A percentile compares a stretch with the other conserved stretches of the same genome.
These are phyloP conservation scores for Candida labiduridarum DNA, from an alignment of 1,139 yeast genomes.

Conservation along the genomic window DNA sequence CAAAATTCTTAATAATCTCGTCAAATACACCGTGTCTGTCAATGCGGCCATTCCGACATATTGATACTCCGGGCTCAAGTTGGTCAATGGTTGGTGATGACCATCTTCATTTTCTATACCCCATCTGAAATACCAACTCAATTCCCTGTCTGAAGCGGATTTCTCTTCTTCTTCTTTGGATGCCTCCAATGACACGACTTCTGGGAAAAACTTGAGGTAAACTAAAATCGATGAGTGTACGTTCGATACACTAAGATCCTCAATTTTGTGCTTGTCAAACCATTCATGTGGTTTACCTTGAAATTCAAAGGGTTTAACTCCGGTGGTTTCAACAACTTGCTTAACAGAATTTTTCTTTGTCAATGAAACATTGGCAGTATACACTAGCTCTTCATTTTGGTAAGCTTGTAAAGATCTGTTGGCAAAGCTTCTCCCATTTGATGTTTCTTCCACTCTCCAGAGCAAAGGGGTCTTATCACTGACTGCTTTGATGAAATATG, in stretches of 20 bases:
- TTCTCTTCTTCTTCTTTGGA: conserved; percentile 27
- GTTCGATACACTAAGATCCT: conserved; percentile 20
- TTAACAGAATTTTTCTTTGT: conserved; percentile 31
- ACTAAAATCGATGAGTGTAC: conserved; percentile 20
- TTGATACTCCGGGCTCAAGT: conserved; percentile 31
- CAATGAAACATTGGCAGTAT: conserved; percentile 37
- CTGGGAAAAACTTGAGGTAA: conserved; percentile 42
- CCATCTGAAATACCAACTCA: conserved; percentile 22
- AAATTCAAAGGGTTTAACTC: conserved; percentile 34
- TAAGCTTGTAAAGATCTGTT: conserved; percentile 32
- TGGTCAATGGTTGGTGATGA: conserved; percentile 14
- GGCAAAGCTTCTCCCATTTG: conserved; percentile 37
- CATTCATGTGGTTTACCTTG: conserved; percentile 36
- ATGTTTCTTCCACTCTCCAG: conserved; percentile 33
- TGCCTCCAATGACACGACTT: conserved; percentile 29
- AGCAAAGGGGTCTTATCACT: conserved; percentile 31
- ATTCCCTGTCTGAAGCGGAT: conserved; percentile 34
- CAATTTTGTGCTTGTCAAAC: conserved; percentile 21
- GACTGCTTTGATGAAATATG: conserved; percentile 42
- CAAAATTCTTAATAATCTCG: conserved; percentile 25
- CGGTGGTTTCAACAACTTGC: conserved; percentile 17
- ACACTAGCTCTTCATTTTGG: conserved; percentile 32
- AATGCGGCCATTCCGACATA: conserved; percentile 64
- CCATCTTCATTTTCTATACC: conserved; percentile 27
- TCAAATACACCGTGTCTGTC: conserved; percentile 59